A percentile compares a stretch with the other conserved stretches of the same genome.
Evolutionary conservation across 2,329 filamentous ascomycete genomes (phyloP).

Genomic region (Penicillium expansum): DNA sequence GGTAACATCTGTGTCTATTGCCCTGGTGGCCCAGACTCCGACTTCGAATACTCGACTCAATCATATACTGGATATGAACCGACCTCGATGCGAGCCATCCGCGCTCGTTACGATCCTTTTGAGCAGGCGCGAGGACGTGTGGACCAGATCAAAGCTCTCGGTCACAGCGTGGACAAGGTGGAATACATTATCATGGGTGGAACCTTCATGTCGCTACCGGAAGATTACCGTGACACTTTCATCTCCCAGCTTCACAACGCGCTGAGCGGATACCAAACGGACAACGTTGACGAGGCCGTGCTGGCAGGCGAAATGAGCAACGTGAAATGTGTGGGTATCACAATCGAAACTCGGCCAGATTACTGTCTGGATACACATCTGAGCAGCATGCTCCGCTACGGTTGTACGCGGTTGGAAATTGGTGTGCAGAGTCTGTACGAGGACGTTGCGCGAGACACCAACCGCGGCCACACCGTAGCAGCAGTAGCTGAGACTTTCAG

Average conservation of each 20-base stretch:
- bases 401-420: slow-evolving; percentile 89
- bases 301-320: slow-evolving; percentile 94
- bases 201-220: slow-evolving; percentile 94
- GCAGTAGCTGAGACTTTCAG: slow-evolving; percentile 96
- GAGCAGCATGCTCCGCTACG: slow-evolving; percentile 94
- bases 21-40: slow-evolving; percentile 92
- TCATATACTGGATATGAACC: slow-evolving; percentile 99
- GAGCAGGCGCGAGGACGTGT: slow-evolving; percentile 94
- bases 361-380: slow-evolving; percentile 96
- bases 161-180: slow-evolving; percentile 97
- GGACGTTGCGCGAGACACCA: slow-evolving; percentile 96
- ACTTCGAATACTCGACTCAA: slow-evolving; percentile 98
- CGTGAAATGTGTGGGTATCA: slow-evolving; percentile 96
- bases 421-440: slow-evolving; percentile 97
- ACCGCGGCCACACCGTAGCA: slow-evolving; percentile 92
- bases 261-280: slow-evolving; percentile 90
- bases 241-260: slow-evolving; percentile 96
- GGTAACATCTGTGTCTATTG: slow-evolving; percentile 99
- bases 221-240: slow-evolving; percentile 87
- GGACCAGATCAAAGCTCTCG: slow-evolving; percentile 92
- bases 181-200: slow-evolving; percentile 99
- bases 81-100: slow-evolving; percentile 96
- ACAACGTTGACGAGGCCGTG: slow-evolving; percentile 92
- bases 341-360: slow-evolving; percentile 94
- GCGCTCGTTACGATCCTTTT: slow-evolving; percentile 94